Base-by-base conservation (phyloP, 1,139 yeast genomes). In the Arxiozyma heterogenica region DNA sequence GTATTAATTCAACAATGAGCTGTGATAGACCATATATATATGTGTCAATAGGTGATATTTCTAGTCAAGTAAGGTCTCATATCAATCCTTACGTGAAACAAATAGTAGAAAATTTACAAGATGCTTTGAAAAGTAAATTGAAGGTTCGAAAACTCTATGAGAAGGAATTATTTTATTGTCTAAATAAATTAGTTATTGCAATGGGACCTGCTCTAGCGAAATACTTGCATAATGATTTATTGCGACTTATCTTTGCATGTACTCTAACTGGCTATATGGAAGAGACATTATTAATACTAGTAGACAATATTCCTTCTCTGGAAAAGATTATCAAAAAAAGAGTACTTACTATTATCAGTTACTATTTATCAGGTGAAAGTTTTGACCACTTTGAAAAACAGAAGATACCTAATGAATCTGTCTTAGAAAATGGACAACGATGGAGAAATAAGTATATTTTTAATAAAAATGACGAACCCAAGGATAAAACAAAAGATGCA, bases 201-300 rank as follows among this genome's bases (percentile, higher is more conserved):
- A 90, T 91, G 15, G 98, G 97, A 0, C 95, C 96, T n/a, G 95
- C 96, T 0, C 75, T 93, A 53, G 86, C 97, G 0, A 91, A 91
- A 65, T 93, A 89, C 65, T 74, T 93, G 57, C 93, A 90, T 59
- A 78, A 85, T 58, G 95, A 89, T 63, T 79, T 91, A 25, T 73
- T 93, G 55, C 94, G 86, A 60, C 77, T 86, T 74, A 79, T 91
- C 72, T 78, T 93, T 63, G 80, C 86, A 53, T 89, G 96, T 59
- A 88, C 96, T 0, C 76, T 93, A 51, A 86, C 93, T 22, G 84
- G 80, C 57, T 84, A 86, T 58, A 81, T 91, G 81, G 83, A 88
- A 64, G 81, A 82, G 55, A 88, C 94, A 15, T 68, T 91, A 42
- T 79, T 80, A 55, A 81, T 82, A 1, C 75, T 93, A 47, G 83